Conservation (phyloP, 768 basidiomycete genomes). For the Suillus fuscotomentosus region DNA sequence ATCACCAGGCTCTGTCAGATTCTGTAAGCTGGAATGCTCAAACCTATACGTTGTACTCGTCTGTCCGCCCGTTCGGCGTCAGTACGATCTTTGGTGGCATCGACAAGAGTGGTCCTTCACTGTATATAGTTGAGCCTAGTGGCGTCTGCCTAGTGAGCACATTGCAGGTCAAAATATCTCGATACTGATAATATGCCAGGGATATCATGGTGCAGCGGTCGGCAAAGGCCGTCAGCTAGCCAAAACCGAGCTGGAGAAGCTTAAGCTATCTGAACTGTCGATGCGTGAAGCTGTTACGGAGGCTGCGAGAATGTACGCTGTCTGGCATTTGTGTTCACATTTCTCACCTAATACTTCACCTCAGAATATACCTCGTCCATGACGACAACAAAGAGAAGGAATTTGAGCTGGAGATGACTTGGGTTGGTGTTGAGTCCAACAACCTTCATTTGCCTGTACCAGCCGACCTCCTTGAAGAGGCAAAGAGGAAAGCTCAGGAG, state of each 20-base stretch:
- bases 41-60: slow-evolving; percentile 96
- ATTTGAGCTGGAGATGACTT: slow-evolving; percentile 97
- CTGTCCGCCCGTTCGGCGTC: slow-evolving; percentile 95
- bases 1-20: slow-evolving; percentile 56
- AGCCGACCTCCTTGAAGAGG: slow-evolving; percentile 78
- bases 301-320: slow-evolving; percentile 89
- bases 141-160: slow-evolving; percentile 81
- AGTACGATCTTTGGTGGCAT: slow-evolving; percentile 89
- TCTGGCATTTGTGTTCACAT: background rate
- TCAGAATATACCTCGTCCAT: slow-evolving; percentile 94
- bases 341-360: slow-evolving; percentile 4
- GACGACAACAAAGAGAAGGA: slow-evolving; percentile 98
- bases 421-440: slow-evolving; percentile 87
- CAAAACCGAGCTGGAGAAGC: slow-evolving; percentile 97
- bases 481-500: slow-evolving; percentile 84
- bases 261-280: slow-evolving; percentile 79
- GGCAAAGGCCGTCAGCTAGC: slow-evolving; percentile 98
- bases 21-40: slow-evolving; percentile 90
- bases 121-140: slow-evolving; percentile 93
- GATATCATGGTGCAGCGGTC: slow-evolving; percentile 94
- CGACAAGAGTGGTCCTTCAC: slow-evolving; percentile 82
- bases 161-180: background rate
- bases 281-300: slow-evolving; percentile 86
- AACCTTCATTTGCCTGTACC: slow-evolving; percentile 83
- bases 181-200: slow-evolving; percentile 43